Conservation (phyloP, 148 eudicot species). For the Polygonum aviculare region DNA sequence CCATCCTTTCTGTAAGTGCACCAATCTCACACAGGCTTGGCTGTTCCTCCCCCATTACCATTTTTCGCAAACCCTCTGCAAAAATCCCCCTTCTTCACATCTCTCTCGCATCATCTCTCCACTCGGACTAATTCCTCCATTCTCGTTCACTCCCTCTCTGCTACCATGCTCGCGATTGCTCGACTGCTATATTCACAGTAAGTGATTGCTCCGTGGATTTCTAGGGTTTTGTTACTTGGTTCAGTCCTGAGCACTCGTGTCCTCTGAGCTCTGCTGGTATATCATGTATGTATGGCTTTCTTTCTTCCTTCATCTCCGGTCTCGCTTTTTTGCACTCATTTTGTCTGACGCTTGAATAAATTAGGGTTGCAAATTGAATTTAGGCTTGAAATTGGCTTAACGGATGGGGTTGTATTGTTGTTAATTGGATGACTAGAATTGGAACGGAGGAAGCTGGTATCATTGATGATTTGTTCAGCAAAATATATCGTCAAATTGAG, state of each 20-base stretch:
- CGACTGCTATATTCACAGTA: background rate
- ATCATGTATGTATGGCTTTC: background rate
- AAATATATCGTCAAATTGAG: background rate
- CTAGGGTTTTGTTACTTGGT: conserved; percentile 4
- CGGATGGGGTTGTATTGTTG: background rate
- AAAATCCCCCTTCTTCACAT: background rate
- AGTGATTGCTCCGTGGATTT: background rate
- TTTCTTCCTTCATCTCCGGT: background rate
- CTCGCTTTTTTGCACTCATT: background rate
- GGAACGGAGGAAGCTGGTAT: background rate
- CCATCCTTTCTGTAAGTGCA: background rate
- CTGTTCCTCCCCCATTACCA: background rate
- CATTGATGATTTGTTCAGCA: background rate
- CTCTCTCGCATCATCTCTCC: background rate
- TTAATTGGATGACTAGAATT: background rate
- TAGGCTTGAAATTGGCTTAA: background rate
- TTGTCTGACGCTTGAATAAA: background rate
- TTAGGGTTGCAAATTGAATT: background rate
- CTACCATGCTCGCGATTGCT: background rate
- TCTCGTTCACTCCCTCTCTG: background rate
- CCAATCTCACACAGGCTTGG: background rate
- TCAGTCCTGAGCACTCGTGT: background rate
- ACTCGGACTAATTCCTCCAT: background rate
- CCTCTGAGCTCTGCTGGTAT: background rate
- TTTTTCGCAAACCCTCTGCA: background rate